These are phyloP conservation scores for Aaosphaeria pasadenensis DNA, from an alignment of 2,329 filamentous ascomycete species.

Conservation along the genomic window DNA sequence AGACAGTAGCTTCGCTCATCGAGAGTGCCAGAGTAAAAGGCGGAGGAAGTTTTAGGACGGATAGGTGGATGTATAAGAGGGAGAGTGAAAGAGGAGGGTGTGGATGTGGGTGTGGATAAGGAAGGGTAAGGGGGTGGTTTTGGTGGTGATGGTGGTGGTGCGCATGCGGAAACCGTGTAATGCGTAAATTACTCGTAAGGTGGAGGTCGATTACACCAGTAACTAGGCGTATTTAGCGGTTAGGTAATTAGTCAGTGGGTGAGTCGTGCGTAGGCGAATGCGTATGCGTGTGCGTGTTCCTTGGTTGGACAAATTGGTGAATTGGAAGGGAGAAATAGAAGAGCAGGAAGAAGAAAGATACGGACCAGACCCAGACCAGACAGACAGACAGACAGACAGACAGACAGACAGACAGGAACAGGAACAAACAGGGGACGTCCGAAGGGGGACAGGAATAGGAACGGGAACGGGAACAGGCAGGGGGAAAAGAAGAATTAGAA, in stretches of 20 bases:
- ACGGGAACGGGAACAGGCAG: neutral
- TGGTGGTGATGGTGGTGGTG: constrained; percentile 4
- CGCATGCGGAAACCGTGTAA: constrained; percentile 9
- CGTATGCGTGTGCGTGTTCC: too few relatives aligned
- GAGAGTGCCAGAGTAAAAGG: constrained; percentile 2
- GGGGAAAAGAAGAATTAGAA: neutral
- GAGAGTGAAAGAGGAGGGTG: constrained; percentile 7
- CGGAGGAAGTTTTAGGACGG: neutral
- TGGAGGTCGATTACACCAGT: too few relatives aligned
- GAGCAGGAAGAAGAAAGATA: too few relatives aligned
- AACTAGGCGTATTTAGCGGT: too few relatives aligned
- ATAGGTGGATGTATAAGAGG: constrained; percentile 6
- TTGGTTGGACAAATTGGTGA: too few relatives aligned
- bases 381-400: too few relatives aligned
- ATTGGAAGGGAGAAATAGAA: too few relatives aligned
- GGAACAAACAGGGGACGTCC: too few relatives aligned
- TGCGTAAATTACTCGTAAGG: neutral
- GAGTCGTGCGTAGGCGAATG: too few relatives aligned
- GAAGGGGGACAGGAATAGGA: constrained; percentile 1
- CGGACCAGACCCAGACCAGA: too few relatives aligned
- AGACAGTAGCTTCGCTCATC: constrained; percentile 24
- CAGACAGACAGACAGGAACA: too few relatives aligned
- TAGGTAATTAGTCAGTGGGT: too few relatives aligned
- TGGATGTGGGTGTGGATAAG: neutral
- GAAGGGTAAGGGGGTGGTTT: neutral